Conservation (phyloP, 2,329 filamentous ascomycete genomes). For the Zymoseptoria ardabiliae region DNA sequence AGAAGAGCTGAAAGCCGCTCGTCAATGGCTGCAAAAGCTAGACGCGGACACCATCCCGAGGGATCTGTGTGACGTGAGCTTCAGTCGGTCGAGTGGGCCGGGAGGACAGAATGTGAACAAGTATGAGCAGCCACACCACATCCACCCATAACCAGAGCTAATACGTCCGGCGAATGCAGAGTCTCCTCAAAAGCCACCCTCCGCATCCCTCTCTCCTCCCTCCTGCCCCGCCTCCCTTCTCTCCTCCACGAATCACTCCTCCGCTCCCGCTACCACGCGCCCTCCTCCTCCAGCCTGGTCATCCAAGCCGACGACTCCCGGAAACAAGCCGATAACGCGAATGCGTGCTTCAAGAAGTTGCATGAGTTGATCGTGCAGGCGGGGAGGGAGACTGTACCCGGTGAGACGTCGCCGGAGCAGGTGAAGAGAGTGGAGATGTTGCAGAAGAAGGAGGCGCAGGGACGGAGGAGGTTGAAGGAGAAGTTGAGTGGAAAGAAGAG, state of each 20-base stretch:
- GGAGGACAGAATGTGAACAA: slow-evolving; percentile 65
- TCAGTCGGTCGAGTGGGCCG: slow-evolving; percentile 57
- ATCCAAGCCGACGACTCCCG: slow-evolving; percentile 58
- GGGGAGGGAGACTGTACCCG: slow-evolving; percentile 47
- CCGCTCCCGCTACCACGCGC: slow-evolving; percentile 49
- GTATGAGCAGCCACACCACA: slow-evolving; percentile 34
- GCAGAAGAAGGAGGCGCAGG: slow-evolving; percentile 53
- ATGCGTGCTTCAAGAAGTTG: slow-evolving; percentile 52
- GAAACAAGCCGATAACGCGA: slow-evolving; percentile 54
- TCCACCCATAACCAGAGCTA: neutral
- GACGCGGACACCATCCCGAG: slow-evolving; percentile 49
- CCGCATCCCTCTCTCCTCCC: slow-evolving; percentile 45
- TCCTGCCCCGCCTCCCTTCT: slow-evolving; percentile 48
- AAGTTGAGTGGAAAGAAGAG: slow-evolving; percentile 55
- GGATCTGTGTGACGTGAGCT: slow-evolving; percentile 51
- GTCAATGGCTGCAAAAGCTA: slow-evolving; percentile 51
- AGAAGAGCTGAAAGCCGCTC: slow-evolving; percentile 34
- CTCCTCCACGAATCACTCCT: slow-evolving; percentile 47
- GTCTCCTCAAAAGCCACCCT: slow-evolving; percentile 62
- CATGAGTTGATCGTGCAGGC: slow-evolving; percentile 47
- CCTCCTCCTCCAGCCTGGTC: slow-evolving; percentile 47
- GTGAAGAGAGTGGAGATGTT: slow-evolving; percentile 47
- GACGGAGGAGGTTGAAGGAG: slow-evolving; percentile 52
- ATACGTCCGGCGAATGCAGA: slow-evolving; percentile 33
- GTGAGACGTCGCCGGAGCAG: slow-evolving; percentile 54